These are phyloP conservation scores for Gleditsia sinensis DNA, from an alignment of 306 rosid genomes.

Conservation along the genomic window DNA sequence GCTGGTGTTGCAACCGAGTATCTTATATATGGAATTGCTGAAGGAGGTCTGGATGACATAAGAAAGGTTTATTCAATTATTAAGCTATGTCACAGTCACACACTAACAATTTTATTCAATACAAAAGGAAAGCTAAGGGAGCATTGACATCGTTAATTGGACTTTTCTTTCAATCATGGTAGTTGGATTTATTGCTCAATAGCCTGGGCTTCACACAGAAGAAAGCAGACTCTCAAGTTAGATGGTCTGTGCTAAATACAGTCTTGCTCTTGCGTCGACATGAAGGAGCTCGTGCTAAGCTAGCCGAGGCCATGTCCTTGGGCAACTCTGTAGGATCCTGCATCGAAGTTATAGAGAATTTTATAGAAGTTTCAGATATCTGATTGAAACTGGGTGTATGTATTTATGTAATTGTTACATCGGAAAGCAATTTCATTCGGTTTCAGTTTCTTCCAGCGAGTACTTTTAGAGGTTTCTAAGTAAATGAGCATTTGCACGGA, in stretches of 20 bases:
- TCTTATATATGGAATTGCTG: slow-evolving; percentile 78
- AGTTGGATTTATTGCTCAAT: slow-evolving; percentile 69
- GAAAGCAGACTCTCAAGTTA: slow-evolving; percentile 88
- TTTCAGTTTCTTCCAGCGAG: background rate
- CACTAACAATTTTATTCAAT: background rate
- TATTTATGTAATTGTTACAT: background rate
- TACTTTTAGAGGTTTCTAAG: background rate
- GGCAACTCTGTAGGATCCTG: slow-evolving; percentile 82
- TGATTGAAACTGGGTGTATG: slow-evolving; percentile 27
- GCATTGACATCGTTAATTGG: slow-evolving; percentile 17
- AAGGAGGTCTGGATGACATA: slow-evolving; percentile 94
- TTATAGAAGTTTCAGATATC: slow-evolving; percentile 55
- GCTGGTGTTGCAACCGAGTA: slow-evolving; percentile 94
- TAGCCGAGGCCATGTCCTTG: slow-evolving; percentile 75
- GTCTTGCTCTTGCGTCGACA: slow-evolving; percentile 79
- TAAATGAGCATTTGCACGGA: background rate
- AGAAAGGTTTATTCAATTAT: slow-evolving; percentile 61
- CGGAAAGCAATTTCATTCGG: slow-evolving; percentile 19
- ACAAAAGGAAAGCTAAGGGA: slow-evolving; percentile 1
- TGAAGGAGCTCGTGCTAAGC: slow-evolving; percentile 65
- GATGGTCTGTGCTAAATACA: slow-evolving; percentile 88
- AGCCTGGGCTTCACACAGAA: slow-evolving; percentile 88
- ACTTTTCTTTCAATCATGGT: slow-evolving; percentile 32
- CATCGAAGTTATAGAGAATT: slow-evolving; percentile 68
- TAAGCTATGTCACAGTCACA: slow-evolving; percentile 6